phyloP scores from a whole-genome alignment of 1,139 yeast species.

The Pneumocystis murina region DNA sequence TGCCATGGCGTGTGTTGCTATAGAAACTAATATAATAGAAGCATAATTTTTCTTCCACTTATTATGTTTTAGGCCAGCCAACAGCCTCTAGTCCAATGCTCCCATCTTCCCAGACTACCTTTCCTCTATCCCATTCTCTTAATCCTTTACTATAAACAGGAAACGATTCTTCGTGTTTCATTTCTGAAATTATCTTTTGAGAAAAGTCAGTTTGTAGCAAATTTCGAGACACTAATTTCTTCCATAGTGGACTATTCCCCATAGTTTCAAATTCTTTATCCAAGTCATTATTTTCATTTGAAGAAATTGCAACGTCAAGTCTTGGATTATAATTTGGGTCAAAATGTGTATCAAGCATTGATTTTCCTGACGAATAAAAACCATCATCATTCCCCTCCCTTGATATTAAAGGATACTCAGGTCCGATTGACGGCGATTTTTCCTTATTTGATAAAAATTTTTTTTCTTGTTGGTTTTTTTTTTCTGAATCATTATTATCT shows the following conservation, averaged over 20 bases:
- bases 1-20: no score
- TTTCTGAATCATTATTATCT: background rate
- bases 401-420: background rate
- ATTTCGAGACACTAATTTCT: background rate
- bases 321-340: background rate
- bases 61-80: no score
- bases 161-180: background rate
- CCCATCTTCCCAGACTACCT: background rate
- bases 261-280: background rate
- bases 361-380: background rate
- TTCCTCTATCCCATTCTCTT: background rate
- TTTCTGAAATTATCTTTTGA: background rate
- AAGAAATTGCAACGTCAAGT: background rate
- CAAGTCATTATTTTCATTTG: background rate
- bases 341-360: background rate
- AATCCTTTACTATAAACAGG: background rate
- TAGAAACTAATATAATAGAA: no score
- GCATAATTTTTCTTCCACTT: no score
- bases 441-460: background rate
- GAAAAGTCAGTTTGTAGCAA: background rate
- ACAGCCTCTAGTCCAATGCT: background rate
- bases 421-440: background rate
- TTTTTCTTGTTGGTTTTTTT: background rate
- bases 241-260: background rate
- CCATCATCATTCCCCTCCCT: background rate